Evolutionary conservation across 345 rosid genomes (phyloP).

Genomic region (Lepidium didymum): DNA sequence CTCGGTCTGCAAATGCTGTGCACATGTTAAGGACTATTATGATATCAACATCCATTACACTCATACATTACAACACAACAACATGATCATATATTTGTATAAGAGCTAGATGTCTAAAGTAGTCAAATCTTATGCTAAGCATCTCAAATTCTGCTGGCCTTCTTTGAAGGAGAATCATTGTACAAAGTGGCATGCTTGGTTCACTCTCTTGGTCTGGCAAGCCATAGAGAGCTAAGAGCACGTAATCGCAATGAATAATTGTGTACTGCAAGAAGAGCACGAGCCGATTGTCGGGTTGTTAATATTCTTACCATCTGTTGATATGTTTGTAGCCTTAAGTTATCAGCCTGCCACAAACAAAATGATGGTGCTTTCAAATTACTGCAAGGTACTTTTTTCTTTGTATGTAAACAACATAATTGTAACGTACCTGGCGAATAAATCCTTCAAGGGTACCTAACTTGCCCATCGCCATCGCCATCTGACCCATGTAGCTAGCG

Average conservation of each 20-base stretch:
- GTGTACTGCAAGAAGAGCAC: slow-evolving; percentile 82
- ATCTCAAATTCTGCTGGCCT: slow-evolving; percentile 5
- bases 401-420: not conserved
- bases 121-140: slow-evolving; percentile 16
- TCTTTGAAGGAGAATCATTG: slow-evolving; percentile 11
- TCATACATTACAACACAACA: not conserved
- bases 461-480: slow-evolving; percentile 99
- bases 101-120: slow-evolving; percentile 5
- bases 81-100: slow-evolving; percentile 7
- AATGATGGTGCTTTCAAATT: not conserved
- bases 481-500: slow-evolving; percentile 95
- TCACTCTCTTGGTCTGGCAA: slow-evolving; percentile 92
- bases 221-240: slow-evolving; percentile 97
- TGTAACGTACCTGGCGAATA: slow-evolving; percentile 56
- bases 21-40: not conserved
- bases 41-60: not conserved
- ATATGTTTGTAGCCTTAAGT: slow-evolving; percentile 77
- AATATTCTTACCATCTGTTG: slow-evolving; percentile 81
- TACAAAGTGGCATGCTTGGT: not conserved
- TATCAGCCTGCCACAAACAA: slow-evolving; percentile 67
- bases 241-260: slow-evolving; percentile 81
- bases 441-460: slow-evolving; percentile 84
- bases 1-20: not conserved
- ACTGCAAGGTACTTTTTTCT: not conserved
- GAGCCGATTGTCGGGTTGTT: slow-evolving; percentile 89